A percentile compares a stretch with the other conserved stretches of the same genome.
These are phyloP conservation scores for Verticillium albo-atrum DNA, from an alignment of 2,329 filamentous ascomycete genomes.

Conservation along the genomic window DNA sequence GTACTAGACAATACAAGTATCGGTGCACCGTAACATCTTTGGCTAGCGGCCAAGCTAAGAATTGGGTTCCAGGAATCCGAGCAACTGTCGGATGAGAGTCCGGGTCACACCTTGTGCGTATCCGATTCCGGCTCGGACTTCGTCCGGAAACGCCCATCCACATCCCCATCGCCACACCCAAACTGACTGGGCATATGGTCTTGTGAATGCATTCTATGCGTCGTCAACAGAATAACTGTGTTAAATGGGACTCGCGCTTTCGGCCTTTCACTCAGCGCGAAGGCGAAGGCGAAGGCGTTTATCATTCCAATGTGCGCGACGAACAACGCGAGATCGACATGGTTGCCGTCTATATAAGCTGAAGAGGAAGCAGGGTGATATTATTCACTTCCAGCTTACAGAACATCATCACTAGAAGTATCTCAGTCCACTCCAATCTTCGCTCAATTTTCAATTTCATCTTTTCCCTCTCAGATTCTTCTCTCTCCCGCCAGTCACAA, in stretches of 20 bases:
- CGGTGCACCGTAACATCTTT: background rate
- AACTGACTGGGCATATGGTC: background rate
- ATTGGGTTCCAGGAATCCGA: background rate
- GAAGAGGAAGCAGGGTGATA: background rate
- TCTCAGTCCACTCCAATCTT: background rate
- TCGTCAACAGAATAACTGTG: background rate
- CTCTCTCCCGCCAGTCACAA: constrained; percentile 6
- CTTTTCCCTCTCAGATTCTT: background rate
- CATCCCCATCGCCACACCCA: background rate
- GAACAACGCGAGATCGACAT: background rate
- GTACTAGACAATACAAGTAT: background rate
- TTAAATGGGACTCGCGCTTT: background rate
- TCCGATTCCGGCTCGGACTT: too few relatives aligned
- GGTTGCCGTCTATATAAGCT: background rate
- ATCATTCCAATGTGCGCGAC: background rate
- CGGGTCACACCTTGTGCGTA: too few relatives aligned
- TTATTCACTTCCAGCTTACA: background rate
- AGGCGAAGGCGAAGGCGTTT: background rate
- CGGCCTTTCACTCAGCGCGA: background rate
- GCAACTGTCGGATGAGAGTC: background rate
- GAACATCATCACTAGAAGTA: background rate
- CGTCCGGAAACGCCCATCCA: background rate
- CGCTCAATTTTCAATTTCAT: background rate
- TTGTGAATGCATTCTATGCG: background rate
- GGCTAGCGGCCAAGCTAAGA: background rate